A percentile compares a stretch with the other conserved stretches of the same genome.
phyloP scores from a whole-genome alignment of 352 stramenopile genomes.

The Phytophthora fragariaefolia region DNA sequence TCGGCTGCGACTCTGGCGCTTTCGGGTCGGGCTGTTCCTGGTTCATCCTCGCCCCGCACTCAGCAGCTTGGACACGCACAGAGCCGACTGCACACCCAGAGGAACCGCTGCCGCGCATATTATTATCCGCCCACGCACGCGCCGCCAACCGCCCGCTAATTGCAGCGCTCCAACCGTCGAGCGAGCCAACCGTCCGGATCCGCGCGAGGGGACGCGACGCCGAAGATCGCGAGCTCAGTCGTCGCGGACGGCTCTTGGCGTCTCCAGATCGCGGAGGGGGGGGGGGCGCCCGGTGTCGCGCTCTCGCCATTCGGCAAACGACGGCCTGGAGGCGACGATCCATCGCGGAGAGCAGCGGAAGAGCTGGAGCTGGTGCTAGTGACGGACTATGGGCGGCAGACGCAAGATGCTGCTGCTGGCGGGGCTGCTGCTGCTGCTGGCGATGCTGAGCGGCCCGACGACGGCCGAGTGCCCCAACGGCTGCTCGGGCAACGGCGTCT shows the following conservation, averaged over 20 bases:
- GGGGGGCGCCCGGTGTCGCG: background rate
- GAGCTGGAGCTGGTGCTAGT: too few species aligned
- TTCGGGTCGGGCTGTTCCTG: slow-evolving; percentile 24
- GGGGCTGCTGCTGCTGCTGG: slow-evolving; percentile 33
- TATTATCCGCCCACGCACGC: slow-evolving; percentile 22
- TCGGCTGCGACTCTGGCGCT: slow-evolving; percentile 31
- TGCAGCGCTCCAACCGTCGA: slow-evolving; percentile 22
- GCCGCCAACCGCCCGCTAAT: slow-evolving; percentile 10
- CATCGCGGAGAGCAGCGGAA: too few species aligned
- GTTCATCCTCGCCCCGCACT: slow-evolving; percentile 31
- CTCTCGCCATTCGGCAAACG: slow-evolving; percentile 34
- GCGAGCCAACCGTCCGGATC: slow-evolving; percentile 16
- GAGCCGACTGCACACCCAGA: background rate
- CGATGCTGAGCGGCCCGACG: slow-evolving; percentile 25
- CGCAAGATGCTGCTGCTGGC: slow-evolving; percentile 23
- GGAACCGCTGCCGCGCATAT: slow-evolving; percentile 4
- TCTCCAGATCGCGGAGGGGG: slow-evolving; percentile 27
- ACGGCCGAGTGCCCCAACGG: slow-evolving; percentile 75
- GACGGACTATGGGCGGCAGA: slow-evolving; percentile 31
- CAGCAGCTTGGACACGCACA: background rate
- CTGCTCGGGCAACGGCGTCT: slow-evolving; percentile 85
- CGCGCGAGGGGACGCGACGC: slow-evolving; percentile 6
- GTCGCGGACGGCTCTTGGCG: slow-evolving; percentile 33
- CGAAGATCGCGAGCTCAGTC: slow-evolving; percentile 36
- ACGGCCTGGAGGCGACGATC: slow-evolving; percentile 17